Evolutionary conservation across 345 rosid genomes (phyloP).

Genomic region (Leavenworthia alabamica): DNA sequence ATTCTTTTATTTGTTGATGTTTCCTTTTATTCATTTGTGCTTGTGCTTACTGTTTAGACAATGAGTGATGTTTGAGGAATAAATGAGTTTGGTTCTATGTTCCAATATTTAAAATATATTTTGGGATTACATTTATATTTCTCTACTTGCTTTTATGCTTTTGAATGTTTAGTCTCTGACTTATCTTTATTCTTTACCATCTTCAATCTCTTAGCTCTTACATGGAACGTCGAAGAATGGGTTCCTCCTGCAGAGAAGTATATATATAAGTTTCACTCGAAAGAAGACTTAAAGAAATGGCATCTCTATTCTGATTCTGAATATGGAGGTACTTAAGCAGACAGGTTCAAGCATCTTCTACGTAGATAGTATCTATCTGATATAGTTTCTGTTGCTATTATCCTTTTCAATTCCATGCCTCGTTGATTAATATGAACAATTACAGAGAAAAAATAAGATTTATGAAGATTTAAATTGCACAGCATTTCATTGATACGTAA

Average conservation of each 20-base stretch:
- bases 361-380: neutral
- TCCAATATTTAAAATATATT: neutral
- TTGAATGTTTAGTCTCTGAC: neutral
- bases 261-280: slow-evolving; percentile 68
- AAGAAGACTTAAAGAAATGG: slow-evolving; percentile 84
- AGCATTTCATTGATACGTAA: neutral
- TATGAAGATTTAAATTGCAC: neutral
- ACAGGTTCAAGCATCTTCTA: slow-evolving; percentile 11
- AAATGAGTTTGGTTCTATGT: neutral
- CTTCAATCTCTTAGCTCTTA: slow-evolving; percentile 48
- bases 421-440: slow-evolving; percentile 2
- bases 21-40: neutral
- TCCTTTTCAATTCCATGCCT: neutral
- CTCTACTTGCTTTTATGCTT: slow-evolving; percentile 6
- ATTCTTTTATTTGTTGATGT: too few relatives aligned
- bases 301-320: slow-evolving; percentile 94
- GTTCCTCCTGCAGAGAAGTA: slow-evolving; percentile 72
- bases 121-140: neutral
- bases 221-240: slow-evolving; percentile 84
- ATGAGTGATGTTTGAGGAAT: neutral
- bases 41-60: too few relatives aligned
- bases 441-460: neutral
- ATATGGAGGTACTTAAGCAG: slow-evolving; percentile 64
- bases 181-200: slow-evolving; percentile 18
- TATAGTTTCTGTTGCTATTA: neutral